Percentiles rank a stretch among this genome's conserved stretches.
Evolutionary conservation across 495 filamentous ascomycete genomes (phyloP).

Genomic region (Friedmanniomyces simplex): DNA sequence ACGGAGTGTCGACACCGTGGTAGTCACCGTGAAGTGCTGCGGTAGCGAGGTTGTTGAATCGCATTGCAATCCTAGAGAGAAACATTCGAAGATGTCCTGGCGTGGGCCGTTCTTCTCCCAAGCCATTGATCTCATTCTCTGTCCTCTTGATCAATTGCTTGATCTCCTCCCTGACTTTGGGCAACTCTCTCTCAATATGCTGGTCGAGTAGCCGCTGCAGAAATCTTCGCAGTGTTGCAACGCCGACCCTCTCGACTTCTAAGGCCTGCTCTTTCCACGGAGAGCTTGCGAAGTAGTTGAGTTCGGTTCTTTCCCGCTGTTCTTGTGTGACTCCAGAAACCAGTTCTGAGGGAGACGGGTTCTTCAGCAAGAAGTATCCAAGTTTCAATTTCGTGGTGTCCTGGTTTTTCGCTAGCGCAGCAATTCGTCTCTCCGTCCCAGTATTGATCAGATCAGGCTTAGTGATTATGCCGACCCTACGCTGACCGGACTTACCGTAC

Average conservation of each 20-base stretch:
- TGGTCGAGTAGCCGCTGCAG: slow-evolving; percentile 11
- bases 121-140: no score
- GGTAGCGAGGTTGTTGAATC: slow-evolving; percentile 8
- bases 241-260: not conserved
- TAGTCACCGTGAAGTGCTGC: slow-evolving; percentile 14
- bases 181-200: slow-evolving; percentile 14
- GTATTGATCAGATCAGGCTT: no score
- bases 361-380: slow-evolving; percentile 20
- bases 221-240: not conserved
- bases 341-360: slow-evolving; percentile 26
- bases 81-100: no score
- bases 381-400: not conserved
- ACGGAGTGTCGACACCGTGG: not conserved
- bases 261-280: slow-evolving; percentile 9
- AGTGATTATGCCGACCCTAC: no score
- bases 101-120: no score
- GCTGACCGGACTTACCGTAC: no score
- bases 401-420: not conserved
- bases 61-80: slow-evolving; percentile 16
- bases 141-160: no score
- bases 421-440: not conserved
- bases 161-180: not conserved
- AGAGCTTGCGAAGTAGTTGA: not conserved
- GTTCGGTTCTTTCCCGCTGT: not conserved
- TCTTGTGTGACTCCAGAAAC: not conserved